Base-by-base conservation (phyloP, 1,139 yeast species). In the Debaryomycetaceae sp. region DNA sequence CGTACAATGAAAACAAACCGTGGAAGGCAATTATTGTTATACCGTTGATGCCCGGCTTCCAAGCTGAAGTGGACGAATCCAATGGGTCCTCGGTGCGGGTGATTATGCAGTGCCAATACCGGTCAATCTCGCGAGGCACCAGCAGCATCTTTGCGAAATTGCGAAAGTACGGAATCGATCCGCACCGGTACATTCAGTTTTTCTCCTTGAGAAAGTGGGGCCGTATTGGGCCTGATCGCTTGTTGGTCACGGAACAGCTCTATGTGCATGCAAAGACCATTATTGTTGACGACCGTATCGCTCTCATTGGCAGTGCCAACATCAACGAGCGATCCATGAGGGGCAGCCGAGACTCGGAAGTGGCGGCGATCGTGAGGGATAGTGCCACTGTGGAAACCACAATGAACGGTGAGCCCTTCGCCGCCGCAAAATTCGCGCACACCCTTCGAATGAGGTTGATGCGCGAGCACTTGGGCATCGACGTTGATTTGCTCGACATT, bases 11-110 rank as follows among this genome's bases (percentile, higher is more conserved):
- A 37, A 75, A 77, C 4, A 80, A 76, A 31, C 54, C 62, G 16
- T 92, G 99, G 99, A 77, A 77, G 40, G 97, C 97, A 1, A 70
- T 86, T 13, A 77, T 90, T 36, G 70, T 90, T 4, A 85, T 92
- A 36, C 99, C 99, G 3, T 62, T 92, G 41, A 85, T 90, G 93
- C 99, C 99, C 2, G 99, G 98, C 0, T 92, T 92, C 51, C 94
- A 83, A 46, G 78, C 95, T 13, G 85, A 86, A 41, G 94, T 92
- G 22, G 97, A 90, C 50, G 74, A 82, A 39, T 82, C 93, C 5
- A 96, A 86, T 41, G 98, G 96, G 4, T 80, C 95, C 0, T 75
- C 95, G 15, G 90, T 92, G 5, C 72, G 99, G 43, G 81, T 90
- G 21, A 92, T 92, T 43, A 87, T 90, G 94, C 93, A 87, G 56